These are phyloP conservation scores for Alternaria conjuncta DNA, from an alignment of 2,329 filamentous ascomycete species.

Conservation along the genomic window DNA sequence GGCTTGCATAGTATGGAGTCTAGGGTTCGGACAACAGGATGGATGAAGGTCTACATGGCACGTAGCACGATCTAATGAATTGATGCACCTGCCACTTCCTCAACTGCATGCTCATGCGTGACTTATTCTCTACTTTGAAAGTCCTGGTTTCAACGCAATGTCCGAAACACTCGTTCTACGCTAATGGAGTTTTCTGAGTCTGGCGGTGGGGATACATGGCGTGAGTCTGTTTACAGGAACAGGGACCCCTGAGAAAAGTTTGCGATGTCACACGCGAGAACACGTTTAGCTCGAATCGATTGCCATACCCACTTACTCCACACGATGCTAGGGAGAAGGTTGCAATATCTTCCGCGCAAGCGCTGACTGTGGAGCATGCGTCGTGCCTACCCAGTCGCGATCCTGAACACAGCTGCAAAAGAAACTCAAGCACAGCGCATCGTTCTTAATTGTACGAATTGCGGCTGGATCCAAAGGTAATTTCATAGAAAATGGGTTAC, in stretches of 20 bases:
- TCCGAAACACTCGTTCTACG: not conserved
- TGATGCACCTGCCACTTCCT: slow-evolving; percentile 27
- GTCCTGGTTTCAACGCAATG: not conserved
- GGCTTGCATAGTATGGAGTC: slow-evolving; percentile 24
- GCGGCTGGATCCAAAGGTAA: not conserved
- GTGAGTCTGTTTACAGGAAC: not conserved
- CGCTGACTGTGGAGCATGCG: not conserved
- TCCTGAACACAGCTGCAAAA: not conserved
- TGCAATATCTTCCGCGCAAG: slow-evolving; percentile 1
- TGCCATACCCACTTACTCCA: not conserved
- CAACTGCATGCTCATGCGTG: not conserved
- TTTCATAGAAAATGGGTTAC: not conserved
- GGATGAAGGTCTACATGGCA: slow-evolving; percentile 29
- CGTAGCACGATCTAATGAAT: slow-evolving; percentile 42
- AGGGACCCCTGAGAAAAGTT: not conserved
- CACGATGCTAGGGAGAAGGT: not conserved
- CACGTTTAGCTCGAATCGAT: not conserved
- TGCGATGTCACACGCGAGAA: not conserved
- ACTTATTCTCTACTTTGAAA: not conserved
- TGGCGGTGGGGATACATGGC: not conserved
- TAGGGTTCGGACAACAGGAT: slow-evolving; percentile 24
- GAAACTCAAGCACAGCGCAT: not conserved
- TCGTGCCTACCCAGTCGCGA: not conserved
- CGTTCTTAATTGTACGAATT: not conserved
- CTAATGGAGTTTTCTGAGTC: not conserved